Evolutionary conservation across 169 alveolate species (phyloP).

Genomic region (Cryptosporidium tyzzeri): DNA sequence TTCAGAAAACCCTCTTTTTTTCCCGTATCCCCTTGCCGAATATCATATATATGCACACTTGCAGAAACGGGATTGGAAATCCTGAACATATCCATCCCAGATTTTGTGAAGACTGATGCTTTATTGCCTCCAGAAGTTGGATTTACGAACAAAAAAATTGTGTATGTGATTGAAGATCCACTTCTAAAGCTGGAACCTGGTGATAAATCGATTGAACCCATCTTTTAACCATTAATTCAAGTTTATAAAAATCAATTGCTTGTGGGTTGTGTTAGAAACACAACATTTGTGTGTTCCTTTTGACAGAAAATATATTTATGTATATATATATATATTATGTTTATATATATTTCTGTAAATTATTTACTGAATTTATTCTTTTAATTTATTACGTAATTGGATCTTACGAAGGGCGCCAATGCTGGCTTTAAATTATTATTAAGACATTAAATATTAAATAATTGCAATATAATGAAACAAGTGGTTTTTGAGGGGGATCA

Average conservation of each 20-base stretch:
- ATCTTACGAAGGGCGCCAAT: slow-evolving; percentile 9
- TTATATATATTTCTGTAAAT: not conserved
- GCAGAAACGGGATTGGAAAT: slow-evolving; percentile 72
- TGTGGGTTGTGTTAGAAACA: not conserved
- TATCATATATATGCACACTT: slow-evolving; percentile 80
- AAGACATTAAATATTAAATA: not conserved
- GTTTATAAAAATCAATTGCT: not conserved
- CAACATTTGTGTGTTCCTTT: slow-evolving; percentile 17
- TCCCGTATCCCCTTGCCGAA: slow-evolving; percentile 85
- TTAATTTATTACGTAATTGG: not conserved
- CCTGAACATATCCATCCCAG: slow-evolving; percentile 74
- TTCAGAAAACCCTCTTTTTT: slow-evolving; percentile 84
- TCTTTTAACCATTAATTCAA: slow-evolving; percentile 13
- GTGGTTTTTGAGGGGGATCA: not conserved
- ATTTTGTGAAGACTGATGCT: slow-evolving; percentile 85
- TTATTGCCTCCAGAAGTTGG: slow-evolving; percentile 89
- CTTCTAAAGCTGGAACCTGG: slow-evolving; percentile 56
- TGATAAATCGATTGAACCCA: slow-evolving; percentile 53
- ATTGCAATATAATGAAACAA: not conserved
- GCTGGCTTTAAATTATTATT: not conserved
- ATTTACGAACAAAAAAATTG: slow-evolving; percentile 83
- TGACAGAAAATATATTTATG: not conserved
- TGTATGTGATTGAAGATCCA: slow-evolving; percentile 51
- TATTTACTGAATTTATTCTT: not conserved
- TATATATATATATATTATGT: not conserved